Conservation (phyloP, 768 basidiomycete genomes). For the Suillus alpinus region DNA sequence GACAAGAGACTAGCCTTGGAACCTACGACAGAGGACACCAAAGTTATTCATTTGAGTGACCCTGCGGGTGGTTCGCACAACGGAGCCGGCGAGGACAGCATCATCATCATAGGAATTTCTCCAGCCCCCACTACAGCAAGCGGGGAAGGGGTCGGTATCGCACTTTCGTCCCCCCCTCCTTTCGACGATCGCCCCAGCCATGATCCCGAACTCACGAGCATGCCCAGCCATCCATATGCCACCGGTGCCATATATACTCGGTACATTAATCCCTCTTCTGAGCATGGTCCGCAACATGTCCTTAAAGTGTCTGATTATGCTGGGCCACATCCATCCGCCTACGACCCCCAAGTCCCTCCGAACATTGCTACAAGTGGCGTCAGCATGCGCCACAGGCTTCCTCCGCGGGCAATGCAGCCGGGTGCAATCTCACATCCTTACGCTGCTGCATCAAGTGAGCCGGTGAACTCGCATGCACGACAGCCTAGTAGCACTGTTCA, state of each 20-base stretch:
- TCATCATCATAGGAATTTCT: conserved; percentile 20
- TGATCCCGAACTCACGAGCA: conserved; percentile 15
- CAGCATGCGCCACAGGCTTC: conserved; percentile 35
- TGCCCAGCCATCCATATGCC: conserved; percentile 38
- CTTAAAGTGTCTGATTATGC: conserved; percentile 35
- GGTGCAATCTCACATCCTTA: conserved; percentile 46
- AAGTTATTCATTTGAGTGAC: conserved; percentile 10
- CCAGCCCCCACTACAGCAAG: conserved; percentile 28
- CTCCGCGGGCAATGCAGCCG: conserved; percentile 27
- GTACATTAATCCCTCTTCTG: not conserved
- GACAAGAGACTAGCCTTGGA: conserved; percentile 13
- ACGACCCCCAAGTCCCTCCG: conserved; percentile 19
- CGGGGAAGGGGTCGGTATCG: conserved; percentile 39
- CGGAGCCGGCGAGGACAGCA: not conserved
- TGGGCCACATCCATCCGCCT: conserved; percentile 38
- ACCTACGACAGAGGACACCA: conserved; percentile 23
- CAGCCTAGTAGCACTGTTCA: not conserved
- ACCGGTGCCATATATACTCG: conserved; percentile 21
- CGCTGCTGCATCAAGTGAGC: conserved; percentile 37
- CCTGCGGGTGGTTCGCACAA: not conserved
- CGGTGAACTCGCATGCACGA: conserved; percentile 51
- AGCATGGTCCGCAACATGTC: conserved; percentile 9
- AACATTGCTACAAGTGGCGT: conserved; percentile 24
- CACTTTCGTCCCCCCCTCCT: conserved; percentile 37
- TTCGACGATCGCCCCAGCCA: conserved; percentile 16